Conservation (phyloP, 805 yeast species). For the Candida chauliodis region DNA sequence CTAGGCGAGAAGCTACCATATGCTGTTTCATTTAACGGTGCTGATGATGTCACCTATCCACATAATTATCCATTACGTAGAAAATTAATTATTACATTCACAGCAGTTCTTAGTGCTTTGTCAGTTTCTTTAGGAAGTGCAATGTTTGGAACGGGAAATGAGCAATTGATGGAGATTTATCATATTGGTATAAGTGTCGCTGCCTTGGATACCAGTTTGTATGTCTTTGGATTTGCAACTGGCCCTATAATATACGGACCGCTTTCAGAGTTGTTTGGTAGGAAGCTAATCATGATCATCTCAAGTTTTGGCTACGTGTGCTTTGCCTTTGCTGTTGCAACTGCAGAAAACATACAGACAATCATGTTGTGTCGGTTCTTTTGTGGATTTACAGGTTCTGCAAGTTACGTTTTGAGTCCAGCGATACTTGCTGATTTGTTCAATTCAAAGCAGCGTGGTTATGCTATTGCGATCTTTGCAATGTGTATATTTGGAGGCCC, state of each 20-base stretch:
- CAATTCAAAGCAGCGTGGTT: constrained; percentile 63
- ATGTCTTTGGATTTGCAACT: constrained; percentile 88
- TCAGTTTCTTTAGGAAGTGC: constrained; percentile 76
- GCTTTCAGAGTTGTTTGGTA: constrained; percentile 26
- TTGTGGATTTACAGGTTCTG: constrained; percentile 78
- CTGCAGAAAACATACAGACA: constrained; percentile 77
- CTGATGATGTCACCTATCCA: constrained; percentile 76
- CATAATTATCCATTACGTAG: constrained; percentile 58
- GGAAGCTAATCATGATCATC: constrained; percentile 40
- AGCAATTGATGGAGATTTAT: constrained; percentile 45
- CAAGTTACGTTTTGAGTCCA: constrained; percentile 79
- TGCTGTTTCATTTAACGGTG: constrained; percentile 73
- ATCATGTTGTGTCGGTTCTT: constrained; percentile 74
- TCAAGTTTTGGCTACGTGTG: constrained; percentile 38
- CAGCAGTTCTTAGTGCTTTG: constrained; percentile 30
- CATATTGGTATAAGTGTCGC: constrained; percentile 66
- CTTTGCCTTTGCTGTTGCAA: constrained; percentile 62
- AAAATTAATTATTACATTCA: constrained; percentile 1
- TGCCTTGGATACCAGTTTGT: constrained; percentile 70
- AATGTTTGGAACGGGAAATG: constrained; percentile 65
- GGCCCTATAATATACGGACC: constrained; percentile 84
- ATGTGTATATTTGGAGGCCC: constrained; percentile 79
- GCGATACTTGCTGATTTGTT: constrained; percentile 85
- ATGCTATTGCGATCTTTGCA: constrained; percentile 69
- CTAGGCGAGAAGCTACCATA: constrained; percentile 54